Evolutionary conservation across 2,329 filamentous ascomycete genomes (phyloP), one percentile per base, ranked within the genome.

Genomic region (Phaeophleospora eucalypticola): DNA sequence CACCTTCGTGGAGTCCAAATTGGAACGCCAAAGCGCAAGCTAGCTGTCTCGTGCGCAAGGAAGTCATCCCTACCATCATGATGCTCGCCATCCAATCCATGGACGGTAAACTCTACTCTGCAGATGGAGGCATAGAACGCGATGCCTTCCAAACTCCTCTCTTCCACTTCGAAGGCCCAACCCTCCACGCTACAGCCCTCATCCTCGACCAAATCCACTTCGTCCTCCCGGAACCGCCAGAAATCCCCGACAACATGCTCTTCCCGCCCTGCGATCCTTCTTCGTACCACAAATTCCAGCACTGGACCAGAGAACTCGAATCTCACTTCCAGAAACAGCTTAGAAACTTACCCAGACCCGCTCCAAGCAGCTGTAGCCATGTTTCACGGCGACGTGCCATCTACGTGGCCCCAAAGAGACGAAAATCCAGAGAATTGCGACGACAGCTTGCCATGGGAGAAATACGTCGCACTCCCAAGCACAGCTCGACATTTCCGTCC

Each of bases 1-100:
- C 49, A 20, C 49, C 45, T 4, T 52, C 49, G 3, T 48, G 41
- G 49, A 36, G 36, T 17, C 33, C 49, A 35, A 45, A 52, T 29
- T 46, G 49, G 49, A 45, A 33, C 19, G 42, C 27, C 14, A 29
- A 20, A 17, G 17, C 45, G 2, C 38, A 36, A 6, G 29, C 36
- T 4, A 52, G 49, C 45, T 52, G 21, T 19, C 45, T 52, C 14
- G 16, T 52, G 7, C 36, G 49, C 12, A 27, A 24, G n/a, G 49
- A 52, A 29, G 27, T 37, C 10, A 45, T 52, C 6, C 45, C 45
- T 15, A 40, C 29, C 17, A n/a, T n/a, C 1, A 87, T 78, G 60
- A 95, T 96, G 88, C 76, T 96, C 35, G 91, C 97, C 43, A 85
- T 97, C 38, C 95, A 89, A 66, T 91, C 97, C 65, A 74, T 96